Percentiles rank a stretch among this genome's conserved stretches.
Evolutionary conservation across 2,329 filamentous ascomycete genomes (phyloP).

Genomic region (Thermochaetoides dissita): DNA sequence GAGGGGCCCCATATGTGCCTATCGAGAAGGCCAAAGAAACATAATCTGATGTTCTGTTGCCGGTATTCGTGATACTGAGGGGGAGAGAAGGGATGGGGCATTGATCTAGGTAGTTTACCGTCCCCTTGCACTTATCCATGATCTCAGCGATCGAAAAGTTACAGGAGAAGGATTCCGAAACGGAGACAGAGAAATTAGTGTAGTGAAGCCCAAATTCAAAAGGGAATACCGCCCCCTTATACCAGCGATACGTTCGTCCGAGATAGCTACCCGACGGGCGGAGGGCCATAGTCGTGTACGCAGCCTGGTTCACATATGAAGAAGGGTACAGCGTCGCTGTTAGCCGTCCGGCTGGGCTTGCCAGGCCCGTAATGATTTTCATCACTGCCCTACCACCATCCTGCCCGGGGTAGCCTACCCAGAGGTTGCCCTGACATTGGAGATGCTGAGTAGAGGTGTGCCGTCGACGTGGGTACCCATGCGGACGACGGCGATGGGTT

Average conservation of each 20-base stretch:
- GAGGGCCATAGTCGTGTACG: slow-evolving; percentile 43
- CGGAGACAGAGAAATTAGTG: slow-evolving; percentile 32
- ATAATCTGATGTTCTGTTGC: slow-evolving; percentile 32
- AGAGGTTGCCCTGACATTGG: slow-evolving; percentile 35
- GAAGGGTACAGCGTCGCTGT: slow-evolving; percentile 43
- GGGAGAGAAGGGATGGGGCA: slow-evolving; percentile 27
- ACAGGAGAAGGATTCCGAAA: slow-evolving; percentile 1
- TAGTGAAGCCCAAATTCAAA: slow-evolving; percentile 47
- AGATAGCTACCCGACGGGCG: slow-evolving; percentile 27
- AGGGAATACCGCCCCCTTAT: slow-evolving; percentile 31
- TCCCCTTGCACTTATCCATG: slow-evolving; percentile 18
- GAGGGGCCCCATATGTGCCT: slow-evolving; percentile 28
- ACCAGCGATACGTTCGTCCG: slow-evolving; percentile 47
- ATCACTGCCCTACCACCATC: slow-evolving; percentile 41
- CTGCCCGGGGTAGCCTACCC: slow-evolving; percentile 47
- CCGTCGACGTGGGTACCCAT: slow-evolving; percentile 39
- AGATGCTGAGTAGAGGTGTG: slow-evolving; percentile 31
- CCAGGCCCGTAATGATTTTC: slow-evolving; percentile 36
- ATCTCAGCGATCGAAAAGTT: slow-evolving; percentile 21
- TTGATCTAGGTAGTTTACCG: slow-evolving; percentile 23
- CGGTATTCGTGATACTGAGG: slow-evolving; percentile 32
- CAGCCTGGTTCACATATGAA: slow-evolving; percentile 33
- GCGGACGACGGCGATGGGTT: slow-evolving; percentile 36
- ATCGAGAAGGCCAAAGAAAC: slow-evolving; percentile 34
- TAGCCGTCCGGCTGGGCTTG: slow-evolving; percentile 38